Evolutionary conservation across 176 grass and related monocot genomes (phyloP), one percentile per base, ranked within the genome.

Genomic region (Musa acuminata): DNA sequence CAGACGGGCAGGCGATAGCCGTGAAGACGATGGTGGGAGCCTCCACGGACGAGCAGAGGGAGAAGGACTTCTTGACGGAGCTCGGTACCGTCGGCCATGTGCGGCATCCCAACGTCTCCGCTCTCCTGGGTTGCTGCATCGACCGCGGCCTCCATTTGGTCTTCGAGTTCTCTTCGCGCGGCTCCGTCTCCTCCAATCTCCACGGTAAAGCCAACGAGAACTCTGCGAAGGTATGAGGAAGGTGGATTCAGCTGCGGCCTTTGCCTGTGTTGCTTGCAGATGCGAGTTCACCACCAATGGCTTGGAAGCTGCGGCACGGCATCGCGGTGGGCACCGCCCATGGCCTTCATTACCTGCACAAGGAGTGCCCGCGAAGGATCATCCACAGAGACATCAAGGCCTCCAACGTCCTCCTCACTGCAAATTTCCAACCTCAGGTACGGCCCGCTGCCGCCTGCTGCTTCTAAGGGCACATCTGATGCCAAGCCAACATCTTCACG

Each of bases 381-480:
- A 76, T 76, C 43, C 74, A 76, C 74, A 64, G 74, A 22, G 74
- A 76, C 59, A 76, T 76, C 59, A 76, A 76, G 59, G 35, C 74
- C 29, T 76, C 74, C 1, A 76, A 76, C 20, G 25, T 76, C 17
- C 74, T 76, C 74, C 74, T 76, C 19, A 76, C 74, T 14, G 8
- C 74, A 51, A 64, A 63, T 51, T 76, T 63, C 21, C 58, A 76
- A 49, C 58, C 74, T 6, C 55, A 76, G 58, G 74, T 76, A 76
- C 13, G 1, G 3, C 9, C 8, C 3, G 1, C 5, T 8, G 26
- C 48, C 10, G 13, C 25, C 14, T 16, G 23, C 13, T 24, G 8
- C 16, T 65, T 9, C n/a, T n/a, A 8, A 17, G 13, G 0, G n/a
- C 11, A 23, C 17, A 2, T 2, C 8, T 14, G 13, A 8, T 62